Percentiles rank a stretch among this genome's conserved stretches.
These are phyloP conservation scores for Acanthamoeba sp. DNA, from an alignment of 208 protist genomes.

Conservation along the genomic window DNA sequence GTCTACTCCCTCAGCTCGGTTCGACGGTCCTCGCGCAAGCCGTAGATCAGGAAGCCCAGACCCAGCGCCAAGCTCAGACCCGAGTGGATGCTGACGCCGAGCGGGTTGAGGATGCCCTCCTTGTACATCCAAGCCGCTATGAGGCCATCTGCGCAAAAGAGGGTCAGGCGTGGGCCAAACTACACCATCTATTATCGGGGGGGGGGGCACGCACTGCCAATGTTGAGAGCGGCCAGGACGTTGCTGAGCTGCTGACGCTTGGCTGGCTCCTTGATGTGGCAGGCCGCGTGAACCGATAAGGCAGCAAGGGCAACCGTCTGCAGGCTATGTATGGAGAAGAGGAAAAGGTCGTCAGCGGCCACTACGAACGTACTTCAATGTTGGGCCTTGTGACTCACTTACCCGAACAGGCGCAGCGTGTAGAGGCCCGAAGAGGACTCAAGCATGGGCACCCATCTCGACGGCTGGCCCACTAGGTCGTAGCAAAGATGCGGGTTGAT, in stretches of 20 bases:
- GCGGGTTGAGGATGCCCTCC: conserved; percentile 42
- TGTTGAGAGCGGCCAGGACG: conserved; percentile 34
- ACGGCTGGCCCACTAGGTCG: conserved; percentile 38
- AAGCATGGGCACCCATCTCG: conserved; percentile 22
- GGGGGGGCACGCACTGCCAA: neutral
- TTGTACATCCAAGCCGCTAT: conserved; percentile 54
- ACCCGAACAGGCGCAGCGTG: conserved; percentile 39
- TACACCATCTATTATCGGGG: neutral
- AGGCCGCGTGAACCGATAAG: neutral
- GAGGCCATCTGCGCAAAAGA: neutral
- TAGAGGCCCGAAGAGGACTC: conserved; percentile 57
- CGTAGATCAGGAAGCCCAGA: conserved; percentile 22
- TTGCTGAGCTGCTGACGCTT: conserved; percentile 46
- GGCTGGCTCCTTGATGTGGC: neutral
- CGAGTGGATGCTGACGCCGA: conserved; percentile 18
- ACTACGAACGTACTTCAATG: neutral
- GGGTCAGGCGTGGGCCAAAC: neutral
- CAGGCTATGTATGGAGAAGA: neutral
- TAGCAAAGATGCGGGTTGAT: conserved; percentile 24
- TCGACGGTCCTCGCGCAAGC: neutral
- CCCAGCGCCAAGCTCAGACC: conserved; percentile 14
- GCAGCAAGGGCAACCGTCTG: conserved; percentile 6
- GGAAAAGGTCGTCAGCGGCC: neutral
- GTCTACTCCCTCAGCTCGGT: neutral
- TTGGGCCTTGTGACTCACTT: neutral